Percentiles rank a stretch among this genome's conserved stretches.
These are phyloP conservation scores for Aspergillus novofumigatus DNA, from an alignment of 2,329 filamentous ascomycete genomes.

Conservation along the genomic window DNA sequence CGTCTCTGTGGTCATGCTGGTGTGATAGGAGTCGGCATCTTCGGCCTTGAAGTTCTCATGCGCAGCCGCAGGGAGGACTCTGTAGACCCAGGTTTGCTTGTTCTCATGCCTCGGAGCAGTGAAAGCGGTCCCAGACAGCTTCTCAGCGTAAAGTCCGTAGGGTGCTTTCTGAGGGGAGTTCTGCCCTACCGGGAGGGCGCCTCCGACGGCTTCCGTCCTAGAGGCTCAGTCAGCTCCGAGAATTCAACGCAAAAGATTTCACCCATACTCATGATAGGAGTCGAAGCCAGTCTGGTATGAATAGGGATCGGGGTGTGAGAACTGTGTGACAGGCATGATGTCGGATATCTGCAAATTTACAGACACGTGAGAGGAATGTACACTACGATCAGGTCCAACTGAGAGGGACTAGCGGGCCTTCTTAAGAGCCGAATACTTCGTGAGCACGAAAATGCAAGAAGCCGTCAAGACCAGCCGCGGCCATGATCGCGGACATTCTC, in stretches of 20 bases:
- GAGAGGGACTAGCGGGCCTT: neutral
- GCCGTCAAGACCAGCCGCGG: neutral
- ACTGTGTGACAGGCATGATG: slow-evolving; percentile 61
- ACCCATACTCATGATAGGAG: slow-evolving; percentile 69
- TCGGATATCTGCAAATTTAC: neutral
- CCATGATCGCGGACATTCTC: slow-evolving; percentile 5
- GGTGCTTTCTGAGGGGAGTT: slow-evolving; percentile 81
- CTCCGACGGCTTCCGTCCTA: slow-evolving; percentile 72
- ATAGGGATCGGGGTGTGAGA: slow-evolving; percentile 64
- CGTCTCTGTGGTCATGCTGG: slow-evolving; percentile 36
- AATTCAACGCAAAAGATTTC: neutral
- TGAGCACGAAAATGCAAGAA: neutral
- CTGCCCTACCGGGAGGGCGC: slow-evolving; percentile 67
- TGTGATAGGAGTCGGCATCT: slow-evolving; percentile 45
- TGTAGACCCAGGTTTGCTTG: slow-evolving; percentile 69
- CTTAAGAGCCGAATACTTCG: neutral
- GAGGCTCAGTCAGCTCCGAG: slow-evolving; percentile 11
- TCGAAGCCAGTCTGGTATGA: slow-evolving; percentile 75
- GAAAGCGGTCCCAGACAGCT: slow-evolving; percentile 69
- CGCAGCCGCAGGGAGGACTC: slow-evolving; percentile 61
- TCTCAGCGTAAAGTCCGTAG: slow-evolving; percentile 77
- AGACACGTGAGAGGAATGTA: neutral
- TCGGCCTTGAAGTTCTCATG: slow-evolving; percentile 50
- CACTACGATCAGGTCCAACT: neutral
- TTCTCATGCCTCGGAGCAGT: slow-evolving; percentile 66